Base-by-base conservation (phyloP, 352 stramenopile genomes). In the Phytophthora podocarpi region DNA sequence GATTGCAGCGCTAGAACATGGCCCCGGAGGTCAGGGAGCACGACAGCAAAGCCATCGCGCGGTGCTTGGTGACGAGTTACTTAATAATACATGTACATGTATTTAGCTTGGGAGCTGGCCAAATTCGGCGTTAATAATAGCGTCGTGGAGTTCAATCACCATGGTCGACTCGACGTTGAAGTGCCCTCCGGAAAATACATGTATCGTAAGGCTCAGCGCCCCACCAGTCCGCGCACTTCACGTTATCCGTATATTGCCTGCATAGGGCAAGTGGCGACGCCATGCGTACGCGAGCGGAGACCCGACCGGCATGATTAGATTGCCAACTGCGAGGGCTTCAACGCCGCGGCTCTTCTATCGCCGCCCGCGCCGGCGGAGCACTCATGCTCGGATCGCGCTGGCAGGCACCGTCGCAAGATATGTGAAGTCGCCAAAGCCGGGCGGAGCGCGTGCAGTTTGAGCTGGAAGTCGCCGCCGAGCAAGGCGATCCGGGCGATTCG, bases 341-440 rank as follows among this genome's bases (percentile, higher is more conserved):
- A 60, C 49, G 27, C 35, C 11, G 23, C 26, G 36, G 28, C 39
- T 45, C 54, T 60, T 67, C 42, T 64, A 31, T 68, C 21, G 24
- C 31, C 15, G 10, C n/a, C 57, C n/a, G n/a, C n/a, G n/a, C n/a
- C n/a, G n/a, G n/a, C n/a, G n/a, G n/a, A n/a, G 47, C 64, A 73
- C 59, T 73, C 64, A 66, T 70, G 42, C 49, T 43, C 30, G 35
- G 61, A 70, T 74, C 45, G 40, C 41, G 28, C 39, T 24, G 32
- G 30, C 52, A 43, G 56, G 27, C 35, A 62, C 43, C 62, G 41
- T 53, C 62, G 62, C 62, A 71, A 67, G 63, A 69, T 50, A 64
- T 68, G 55, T 66, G 52, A 37, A 56, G 34, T 18, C 16, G 21
- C 16, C 36, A 68, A 45, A 67, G 59, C 52, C 59, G 43, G 53